Base-by-base conservation (phyloP, 179 eudicot species). In the Silene coronaria region DNA sequence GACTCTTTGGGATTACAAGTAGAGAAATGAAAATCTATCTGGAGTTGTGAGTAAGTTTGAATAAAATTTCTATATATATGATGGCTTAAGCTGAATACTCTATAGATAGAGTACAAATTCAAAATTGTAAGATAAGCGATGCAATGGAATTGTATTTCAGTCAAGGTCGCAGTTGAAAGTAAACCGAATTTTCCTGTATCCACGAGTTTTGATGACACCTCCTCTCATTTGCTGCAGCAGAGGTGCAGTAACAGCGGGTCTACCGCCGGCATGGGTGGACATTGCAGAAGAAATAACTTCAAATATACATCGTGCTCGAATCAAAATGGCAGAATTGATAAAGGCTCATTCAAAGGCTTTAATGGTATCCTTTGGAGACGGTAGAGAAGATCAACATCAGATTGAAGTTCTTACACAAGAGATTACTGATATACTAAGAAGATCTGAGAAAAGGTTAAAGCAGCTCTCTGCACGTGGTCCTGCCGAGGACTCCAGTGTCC, bases 401-500 rank as follows among this genome's bases (percentile, higher is more conserved):
- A 81, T 85, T 73, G 88, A 85, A 75, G 69, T 67, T 65, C 85
- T 85, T 77, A 83, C 86, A 2, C 86, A 75, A 62, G 86, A 85
- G 75, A 85, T 85, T 42, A 85, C 88, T 16, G 73, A 78, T 79
- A 83, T 92, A 74, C 80, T 95, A 32, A 92, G 79, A 81, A 95
- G 78, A 83, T 95, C 97, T 34, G 99, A 95, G 82, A 90, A 84
- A 82, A 89, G 83, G 77, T 85, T 94, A 75, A 88, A 90, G 79
- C 88, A 84, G 82, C 88, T 94, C 70, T 89, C 97, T 67, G 85
- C 84, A 58, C 86, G 84, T 58, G 98, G 92, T 78, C 88, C 88
- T 79, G 86, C 92, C 22, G 98, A 94, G 89, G 98, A 94, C 80
- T 88, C 96, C 69, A 90, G 89, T 78, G 81, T 95, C 58, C 87